These are phyloP conservation scores for Sporothrix pallida DNA, from an alignment of 2,329 filamentous ascomycete genomes.

Conservation along the genomic window DNA sequence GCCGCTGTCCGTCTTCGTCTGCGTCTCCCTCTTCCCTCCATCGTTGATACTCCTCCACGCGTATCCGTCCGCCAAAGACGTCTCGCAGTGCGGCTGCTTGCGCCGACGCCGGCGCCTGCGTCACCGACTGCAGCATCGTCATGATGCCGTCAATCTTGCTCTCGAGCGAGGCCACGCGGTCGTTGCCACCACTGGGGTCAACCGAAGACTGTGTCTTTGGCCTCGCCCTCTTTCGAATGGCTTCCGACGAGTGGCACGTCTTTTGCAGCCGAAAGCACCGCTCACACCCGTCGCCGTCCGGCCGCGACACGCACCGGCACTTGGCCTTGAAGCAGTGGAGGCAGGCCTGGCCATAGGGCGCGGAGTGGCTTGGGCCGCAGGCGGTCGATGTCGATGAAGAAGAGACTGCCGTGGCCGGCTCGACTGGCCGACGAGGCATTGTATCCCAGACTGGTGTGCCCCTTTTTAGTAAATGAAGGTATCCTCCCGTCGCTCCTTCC, in stretches of 20 bases:
- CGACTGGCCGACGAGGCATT: neutral
- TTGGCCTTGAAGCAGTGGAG: constrained; percentile 42
- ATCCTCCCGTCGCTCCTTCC: no score
- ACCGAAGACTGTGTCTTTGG: neutral
- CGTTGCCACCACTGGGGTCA: constrained; percentile 36
- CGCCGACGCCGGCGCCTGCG: constrained; percentile 42
- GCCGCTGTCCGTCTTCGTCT: neutral
- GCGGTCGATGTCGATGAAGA: neutral
- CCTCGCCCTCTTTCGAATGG: constrained; percentile 49
- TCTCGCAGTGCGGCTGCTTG: neutral
- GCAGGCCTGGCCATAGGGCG: constrained; percentile 31
- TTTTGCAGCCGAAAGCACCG: constrained; percentile 49
- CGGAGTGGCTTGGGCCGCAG: constrained; percentile 23
- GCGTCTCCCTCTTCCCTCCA: neutral
- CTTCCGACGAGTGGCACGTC: constrained; percentile 49
- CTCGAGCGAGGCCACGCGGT: constrained; percentile 53
- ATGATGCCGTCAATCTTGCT: constrained; percentile 58
- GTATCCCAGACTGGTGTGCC: neutral
- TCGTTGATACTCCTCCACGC: neutral
- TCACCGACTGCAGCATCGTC: constrained; percentile 45
- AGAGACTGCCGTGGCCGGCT: no score
- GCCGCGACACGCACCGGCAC: constrained; percentile 54
- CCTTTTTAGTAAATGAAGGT: no score
- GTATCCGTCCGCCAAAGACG: neutral
- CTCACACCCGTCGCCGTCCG: constrained; percentile 43